phyloP scores from a whole-genome alignment of 176 grass and related monocot genomes.

The Metroxylon sagu region DNA sequence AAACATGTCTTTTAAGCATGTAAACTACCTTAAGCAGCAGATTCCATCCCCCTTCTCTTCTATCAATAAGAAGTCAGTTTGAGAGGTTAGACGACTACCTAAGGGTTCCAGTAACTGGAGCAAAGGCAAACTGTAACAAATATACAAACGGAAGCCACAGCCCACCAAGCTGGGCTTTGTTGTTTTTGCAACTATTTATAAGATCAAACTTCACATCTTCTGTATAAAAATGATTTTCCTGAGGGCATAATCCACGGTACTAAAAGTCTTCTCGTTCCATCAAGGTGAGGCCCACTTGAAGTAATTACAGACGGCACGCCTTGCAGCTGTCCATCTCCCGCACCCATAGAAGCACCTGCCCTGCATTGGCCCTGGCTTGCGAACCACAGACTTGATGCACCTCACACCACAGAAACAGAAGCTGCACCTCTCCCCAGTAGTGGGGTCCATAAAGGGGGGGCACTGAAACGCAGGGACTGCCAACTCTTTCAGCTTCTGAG shows the following conservation, averaged over 20 bases:
- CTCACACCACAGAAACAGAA: constrained; percentile 76
- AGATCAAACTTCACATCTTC: neutral
- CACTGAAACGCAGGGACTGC: constrained; percentile 21
- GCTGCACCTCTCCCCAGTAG: constrained; percentile 35
- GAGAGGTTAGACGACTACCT: too few species aligned
- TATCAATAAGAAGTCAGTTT: too few species aligned
- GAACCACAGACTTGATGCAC: constrained; percentile 53
- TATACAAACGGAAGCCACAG: too few species aligned
- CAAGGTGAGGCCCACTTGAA: constrained; percentile 52
- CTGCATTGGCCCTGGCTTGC: constrained; percentile 76
- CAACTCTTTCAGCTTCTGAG: constrained; percentile 30
- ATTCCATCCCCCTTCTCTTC: too few species aligned
- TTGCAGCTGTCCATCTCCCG: constrained; percentile 71
- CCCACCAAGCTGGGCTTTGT: too few species aligned
- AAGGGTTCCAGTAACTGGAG: too few species aligned
- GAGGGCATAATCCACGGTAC: constrained; percentile 4
- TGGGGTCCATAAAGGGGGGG: constrained; percentile 22
- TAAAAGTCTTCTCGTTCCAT: neutral
- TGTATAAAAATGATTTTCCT: constrained; percentile 12
- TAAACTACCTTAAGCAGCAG: too few species aligned
- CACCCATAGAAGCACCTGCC: constrained; percentile 81
- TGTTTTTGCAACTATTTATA: too few species aligned
- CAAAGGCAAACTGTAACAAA: too few species aligned
- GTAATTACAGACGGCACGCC: constrained; percentile 59
- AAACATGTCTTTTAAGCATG: too few species aligned